Conservation (phyloP, 176 grass and related monocot species). For the Sorghum bicolor region Sorghum_bicolor_NCBIv3 NC_012870.2:72662001-72662500, state of each 20-base stretch:
- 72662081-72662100: slow-evolving; percentile 60
- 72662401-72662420: slow-evolving; percentile 18
- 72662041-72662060: slow-evolving; percentile 67
- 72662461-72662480: slow-evolving; percentile 36
- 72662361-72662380: slow-evolving; percentile 76
- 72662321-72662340: slow-evolving; percentile 93
- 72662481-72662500: slow-evolving; percentile 36
- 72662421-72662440: slow-evolving; percentile 33
- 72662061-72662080: slow-evolving; percentile 32
- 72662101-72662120: slow-evolving; percentile 24
- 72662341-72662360: slow-evolving; percentile 74
- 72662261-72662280: slow-evolving; percentile 46
- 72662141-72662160: not conserved
- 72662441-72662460: slow-evolving; percentile 36
- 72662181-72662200: not conserved
- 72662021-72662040: slow-evolving; percentile 62
- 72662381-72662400: slow-evolving; percentile 24
- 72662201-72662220: not conserved
- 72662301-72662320: slow-evolving; percentile 91
- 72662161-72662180: not conserved
- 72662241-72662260: slow-evolving; percentile 1
- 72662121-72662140: not conserved
- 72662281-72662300: slow-evolving; percentile 73
- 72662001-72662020: slow-evolving; percentile 76
- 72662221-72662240: not conserved